Conservation (phyloP, 2,329 filamentous ascomycete genomes). For the Curvularia verruculosa region DNA sequence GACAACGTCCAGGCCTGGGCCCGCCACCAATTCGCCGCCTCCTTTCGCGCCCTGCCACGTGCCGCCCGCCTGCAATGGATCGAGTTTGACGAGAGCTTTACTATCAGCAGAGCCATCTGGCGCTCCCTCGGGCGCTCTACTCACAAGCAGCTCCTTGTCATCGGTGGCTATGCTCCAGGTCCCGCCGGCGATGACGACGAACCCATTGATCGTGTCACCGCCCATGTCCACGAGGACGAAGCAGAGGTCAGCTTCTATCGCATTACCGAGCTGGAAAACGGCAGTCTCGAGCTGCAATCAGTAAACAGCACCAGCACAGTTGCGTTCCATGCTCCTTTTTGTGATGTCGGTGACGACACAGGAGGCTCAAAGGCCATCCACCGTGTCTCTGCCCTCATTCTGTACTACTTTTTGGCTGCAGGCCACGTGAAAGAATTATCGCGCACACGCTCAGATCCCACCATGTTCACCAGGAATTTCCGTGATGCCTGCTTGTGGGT, state of each 20-base stretch:
- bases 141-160: conserved; percentile 38
- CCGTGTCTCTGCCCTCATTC: conserved; percentile 35
- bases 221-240: conserved; percentile 36
- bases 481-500: conserved; percentile 37
- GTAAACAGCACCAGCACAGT: conserved; percentile 38
- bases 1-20: conserved; percentile 35
- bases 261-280: conserved; percentile 23
- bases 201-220: conserved; percentile 31
- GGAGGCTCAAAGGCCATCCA: conserved; percentile 36
- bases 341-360: conserved; percentile 35
- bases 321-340: conserved; percentile 36
- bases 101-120: conserved; percentile 33
- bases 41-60: conserved; percentile 29
- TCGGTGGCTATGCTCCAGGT: conserved; percentile 38
- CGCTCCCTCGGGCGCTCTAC: conserved; percentile 33
- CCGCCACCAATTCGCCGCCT: conserved; percentile 26
- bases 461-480: conserved; percentile 40
- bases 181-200: conserved; percentile 30
- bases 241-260: conserved; percentile 39
- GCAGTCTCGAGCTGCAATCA: conserved; percentile 28
- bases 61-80: conserved; percentile 30
- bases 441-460: conserved; percentile 31
- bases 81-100: conserved; percentile 35
- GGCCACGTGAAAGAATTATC: conserved; percentile 34
- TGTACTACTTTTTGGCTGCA: conserved; percentile 36